Base-by-base conservation (phyloP, 1,284 basidiomycete genomes). In the Cerioporus squamosus region DNA sequence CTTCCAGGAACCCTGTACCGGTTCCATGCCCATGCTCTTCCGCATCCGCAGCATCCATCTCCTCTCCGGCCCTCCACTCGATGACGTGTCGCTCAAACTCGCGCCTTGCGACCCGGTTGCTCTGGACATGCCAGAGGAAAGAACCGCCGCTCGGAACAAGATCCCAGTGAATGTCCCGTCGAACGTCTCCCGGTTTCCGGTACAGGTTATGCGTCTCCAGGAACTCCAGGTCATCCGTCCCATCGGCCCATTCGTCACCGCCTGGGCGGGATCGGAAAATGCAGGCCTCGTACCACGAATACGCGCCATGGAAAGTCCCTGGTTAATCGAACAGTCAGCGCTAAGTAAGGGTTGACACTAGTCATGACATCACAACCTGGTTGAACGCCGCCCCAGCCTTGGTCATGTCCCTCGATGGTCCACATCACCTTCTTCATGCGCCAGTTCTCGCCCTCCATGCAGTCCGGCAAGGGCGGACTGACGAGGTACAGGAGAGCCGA, bases 231-330 rank as follows among this genome's bases (percentile, higher is more conserved):
- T 22, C 47, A 10, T 20, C n/a, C 14, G 18, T 26, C 2, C n/a
- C 54, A 23, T 12, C n/a, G 12, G 24, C 42, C 33, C 3, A 12
- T 10, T 15, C 22, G 42, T 50, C 22, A 12, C 17, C 31, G 8
- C 24, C 29, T 1, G 23, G 26, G 5, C n/a, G 31, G 14, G 31
- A 48, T 24, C 57, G 57, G 39, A 59, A 18, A 18, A 59, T 59
- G 52, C 53, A 55, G 2, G 57, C 57, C 15, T 55, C 53, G 49
- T 54, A 59, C 57, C 53, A 59, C n/a, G 53, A 59, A 24, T 47
- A 59, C 10, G 57, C 17, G 2, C 20, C 44, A 23, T 24, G 7
- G 15, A 55, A 52, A 15, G 33, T 44, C n/a, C 49, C 57, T 55
- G 36, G 26, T 10, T 1, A 4, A 36, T 20, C 7, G 38, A 39